Conservation (phyloP, 305 asterid species). For the Caryopteris hybrid region DNA sequence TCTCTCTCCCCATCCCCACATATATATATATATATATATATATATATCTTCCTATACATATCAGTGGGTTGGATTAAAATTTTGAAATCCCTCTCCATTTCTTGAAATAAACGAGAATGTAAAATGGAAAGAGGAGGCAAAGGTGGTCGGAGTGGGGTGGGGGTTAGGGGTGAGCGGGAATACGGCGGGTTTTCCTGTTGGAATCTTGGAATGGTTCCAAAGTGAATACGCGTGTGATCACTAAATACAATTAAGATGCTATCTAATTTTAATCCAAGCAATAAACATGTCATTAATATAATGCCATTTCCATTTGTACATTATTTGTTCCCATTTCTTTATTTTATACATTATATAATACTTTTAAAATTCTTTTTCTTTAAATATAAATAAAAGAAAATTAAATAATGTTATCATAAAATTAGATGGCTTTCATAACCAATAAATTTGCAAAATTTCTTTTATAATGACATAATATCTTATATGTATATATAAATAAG, state of each 20-base stretch:
- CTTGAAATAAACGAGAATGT: constrained; percentile 15
- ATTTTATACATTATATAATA: too few relatives aligned
- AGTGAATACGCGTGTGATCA: constrained; percentile 19
- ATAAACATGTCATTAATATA: background rate
- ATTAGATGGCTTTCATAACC: too few relatives aligned
- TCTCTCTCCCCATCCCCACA: background rate
- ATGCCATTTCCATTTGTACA: background rate
- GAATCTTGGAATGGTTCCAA: constrained; percentile 27
- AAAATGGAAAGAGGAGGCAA: too few relatives aligned
- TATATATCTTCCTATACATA: background rate
- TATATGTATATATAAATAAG: too few relatives aligned
- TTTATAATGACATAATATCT: too few relatives aligned
- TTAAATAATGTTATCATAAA: too few relatives aligned
- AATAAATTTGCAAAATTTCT: too few relatives aligned
- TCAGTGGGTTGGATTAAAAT: constrained; percentile 8
- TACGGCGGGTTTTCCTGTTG: constrained; percentile 44
- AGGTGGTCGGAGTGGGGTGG: too few relatives aligned
- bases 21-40: too few relatives aligned
- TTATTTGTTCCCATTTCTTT: too few relatives aligned
- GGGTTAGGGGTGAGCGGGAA: background rate
- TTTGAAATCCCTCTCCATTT: constrained; percentile 11
- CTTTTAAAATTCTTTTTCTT: too few relatives aligned
- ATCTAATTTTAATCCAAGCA: background rate
- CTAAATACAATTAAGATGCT: constrained; percentile 1
- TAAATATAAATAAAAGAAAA: too few relatives aligned